These are phyloP conservation scores for Sphaerulina musiva DNA, from an alignment of 2,329 filamentous ascomycete species.

Conservation along the genomic window DNA sequence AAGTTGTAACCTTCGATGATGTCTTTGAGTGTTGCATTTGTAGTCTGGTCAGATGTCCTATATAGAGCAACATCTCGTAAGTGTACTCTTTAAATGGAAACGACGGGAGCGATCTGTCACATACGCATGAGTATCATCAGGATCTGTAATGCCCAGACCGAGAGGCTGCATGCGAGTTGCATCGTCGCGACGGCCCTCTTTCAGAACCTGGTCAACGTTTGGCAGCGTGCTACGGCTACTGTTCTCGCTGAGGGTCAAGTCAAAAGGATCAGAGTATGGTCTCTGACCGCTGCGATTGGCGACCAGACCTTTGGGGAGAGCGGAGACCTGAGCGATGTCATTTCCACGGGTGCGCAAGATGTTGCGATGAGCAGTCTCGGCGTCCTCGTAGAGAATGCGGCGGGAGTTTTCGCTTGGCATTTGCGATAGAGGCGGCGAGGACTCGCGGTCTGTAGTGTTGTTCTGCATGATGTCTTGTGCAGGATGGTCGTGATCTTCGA, in stretches of 20 bases:
- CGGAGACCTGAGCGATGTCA: constrained; percentile 5
- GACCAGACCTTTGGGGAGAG: constrained; percentile 12
- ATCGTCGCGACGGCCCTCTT: constrained; percentile 14
- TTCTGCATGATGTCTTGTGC: constrained; percentile 10
- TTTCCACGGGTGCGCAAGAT: constrained; percentile 22
- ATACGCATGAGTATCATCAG: constrained; percentile 29
- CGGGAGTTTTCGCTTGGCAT: constrained; percentile 17
- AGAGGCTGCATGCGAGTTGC: constrained; percentile 8
- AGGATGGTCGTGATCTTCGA: constrained; percentile 12
- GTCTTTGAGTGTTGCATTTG: constrained; percentile 24
- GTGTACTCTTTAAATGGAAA: constrained; percentile 30
- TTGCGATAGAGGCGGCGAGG: constrained; percentile 15
- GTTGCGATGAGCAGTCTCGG: constrained; percentile 25
- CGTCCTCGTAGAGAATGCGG: constrained; percentile 25
- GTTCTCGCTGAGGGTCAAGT: constrained; percentile 25
- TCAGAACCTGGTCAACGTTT: constrained; percentile 16
- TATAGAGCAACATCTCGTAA: constrained; percentile 31
- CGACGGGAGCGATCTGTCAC: constrained; percentile 22
- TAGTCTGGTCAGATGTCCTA: constrained; percentile 22
- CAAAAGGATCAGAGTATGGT: constrained; percentile 24
- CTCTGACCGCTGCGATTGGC: constrained; percentile 4
- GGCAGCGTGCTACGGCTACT: constrained; percentile 15
- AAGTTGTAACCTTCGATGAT: constrained; percentile 29
- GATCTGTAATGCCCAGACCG: constrained; percentile 18
- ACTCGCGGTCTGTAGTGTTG: constrained; percentile 14